Base-by-base conservation (phyloP, 2,329 filamentous ascomycete genomes). In the Clonostachys rhizophaga region DNA sequence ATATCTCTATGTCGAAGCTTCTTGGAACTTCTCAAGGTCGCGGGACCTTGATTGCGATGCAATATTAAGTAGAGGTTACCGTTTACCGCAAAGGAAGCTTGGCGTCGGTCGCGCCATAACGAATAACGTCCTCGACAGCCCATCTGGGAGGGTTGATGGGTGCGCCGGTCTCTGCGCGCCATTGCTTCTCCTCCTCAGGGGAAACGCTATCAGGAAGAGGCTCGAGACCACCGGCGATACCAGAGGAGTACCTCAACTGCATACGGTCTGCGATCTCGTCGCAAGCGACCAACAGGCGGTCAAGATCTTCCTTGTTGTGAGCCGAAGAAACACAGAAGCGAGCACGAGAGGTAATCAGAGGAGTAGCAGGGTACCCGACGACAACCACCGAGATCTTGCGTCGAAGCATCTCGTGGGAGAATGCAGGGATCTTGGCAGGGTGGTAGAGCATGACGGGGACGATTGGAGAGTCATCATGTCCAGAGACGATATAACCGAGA, bases 341-440 rank as follows among this genome's bases (percentile, higher is more conserved):
- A 44, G 90, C 94, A 53, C 94, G 87, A 17, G 92, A 96, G 52
- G 89, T 95, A 57, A 97, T 95, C 42, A 99, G 80, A 2, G 94
- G 94, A 3, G 94, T 99, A 9, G 92, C 94, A 6, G 94, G 94
- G 64, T 99, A 99, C 45, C 92, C 94, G 51, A 99, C 94, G 42
- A 99, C 89, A 37, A 99, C 94, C 45, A 97, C 89, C 0, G 92
- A 94, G 57, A 99, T 97, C 69, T 96, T 97, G 62, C 94, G 89
- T 71, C 89, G 89, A 50, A 97, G 81, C 94, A 99, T 97, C 68
- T 97, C 94, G 64, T 96, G 94, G 44, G 91, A 96, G 69, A 99
- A 99, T 49, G 94, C 92, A 5, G 92, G 89, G 78, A 99, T 96
- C 74, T 99, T 99, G 59, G 89, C 94, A n/a, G 94, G 94, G 70